Base-by-base conservation (phyloP, 2,329 filamentous ascomycete genomes). In the Trichoderma harzianum region DNA sequence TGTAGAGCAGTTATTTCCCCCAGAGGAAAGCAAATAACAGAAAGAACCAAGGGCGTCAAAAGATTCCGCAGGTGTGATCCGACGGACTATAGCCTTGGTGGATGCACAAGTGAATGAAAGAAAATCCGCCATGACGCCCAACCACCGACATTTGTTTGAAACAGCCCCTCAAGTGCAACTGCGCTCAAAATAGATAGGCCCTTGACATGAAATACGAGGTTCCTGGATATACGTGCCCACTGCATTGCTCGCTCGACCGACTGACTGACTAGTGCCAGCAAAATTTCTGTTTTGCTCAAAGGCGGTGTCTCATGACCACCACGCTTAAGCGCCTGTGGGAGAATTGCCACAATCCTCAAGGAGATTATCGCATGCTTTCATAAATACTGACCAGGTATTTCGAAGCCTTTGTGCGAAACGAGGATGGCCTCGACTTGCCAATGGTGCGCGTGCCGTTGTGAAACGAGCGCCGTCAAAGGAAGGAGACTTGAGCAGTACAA, bases 361-460 rank as follows among this genome's bases (percentile, higher is more conserved):
- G 64, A 4, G 67, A 74, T 74, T 77, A 74, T 75, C 78, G 76
- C 76, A 76, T 76, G 73, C 74, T 75, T 68, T 66, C 70, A 73
- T 72, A 74, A 72, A 77, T 83, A 86, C 86, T 88, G 87, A 86
- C 85, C 86, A 88, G 86, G 85, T 85, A 77, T 74, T 80, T 80
- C 79, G 78, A 76, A 76, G 57, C 76, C 77, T 80, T 81, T 79
- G 77, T 80, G 84, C 84, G 83, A 51, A 85, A 86, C 85, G 80
- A 80, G 81, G 84, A 87, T 84, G 81, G 79, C 83, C 88, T 91
- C 89, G 78, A 91, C 89, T 89, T 87, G 85, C 79, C 24, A 81
- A 79, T 78, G 76, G 74, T 75, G 75, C 39, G 69, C 36, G 14
- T 24, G 36, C 53, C 64, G 28, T 63, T 64, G 53, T 28, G 32